Evolutionary conservation across 1,284 basidiomycete species (phyloP).

Genomic region (Cutaneotrichosporon cutaneum): DNA sequence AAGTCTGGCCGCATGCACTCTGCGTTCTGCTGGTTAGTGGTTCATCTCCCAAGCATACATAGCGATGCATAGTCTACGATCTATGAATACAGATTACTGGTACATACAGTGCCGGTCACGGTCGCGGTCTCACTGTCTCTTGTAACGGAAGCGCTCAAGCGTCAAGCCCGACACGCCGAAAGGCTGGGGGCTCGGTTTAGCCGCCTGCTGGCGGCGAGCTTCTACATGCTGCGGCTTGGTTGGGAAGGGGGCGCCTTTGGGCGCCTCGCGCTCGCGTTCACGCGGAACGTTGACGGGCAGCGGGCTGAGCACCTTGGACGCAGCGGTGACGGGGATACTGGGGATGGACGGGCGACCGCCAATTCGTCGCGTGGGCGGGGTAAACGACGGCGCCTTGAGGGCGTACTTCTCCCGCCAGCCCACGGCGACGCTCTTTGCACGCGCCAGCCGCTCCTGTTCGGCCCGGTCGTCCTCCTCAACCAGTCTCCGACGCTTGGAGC

Average conservation of each 20-base stretch:
- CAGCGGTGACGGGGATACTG: constrained; percentile 4
- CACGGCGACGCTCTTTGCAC: constrained; percentile 38
- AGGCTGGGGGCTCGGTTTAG: constrained; percentile 4
- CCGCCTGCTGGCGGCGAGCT: not conserved
- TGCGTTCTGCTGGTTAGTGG: too few species aligned
- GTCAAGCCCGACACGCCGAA: constrained; percentile 19
- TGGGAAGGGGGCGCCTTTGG: not conserved
- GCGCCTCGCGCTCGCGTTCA: not conserved
- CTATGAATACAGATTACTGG: constrained; percentile 1
- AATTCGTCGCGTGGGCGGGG: not conserved
- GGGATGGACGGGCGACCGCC: constrained; percentile 1
- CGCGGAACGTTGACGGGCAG: constrained; percentile 6
- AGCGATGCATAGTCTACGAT: not conserved
- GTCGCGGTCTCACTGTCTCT: not conserved
- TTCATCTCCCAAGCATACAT: too few species aligned
- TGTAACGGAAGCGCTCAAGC: constrained; percentile 24
- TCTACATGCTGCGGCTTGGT: not conserved
- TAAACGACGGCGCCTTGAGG: constrained; percentile 20
- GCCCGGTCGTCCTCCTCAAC: constrained; percentile 24
- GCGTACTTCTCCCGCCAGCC: constrained; percentile 50
- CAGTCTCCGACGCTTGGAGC: not conserved
- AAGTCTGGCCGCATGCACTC: too few species aligned
- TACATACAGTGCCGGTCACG: not conserved
- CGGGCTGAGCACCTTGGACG: constrained; percentile 7
- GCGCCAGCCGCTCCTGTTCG: constrained; percentile 28